Conservation (phyloP, 768 basidiomycete genomes). For the Neoboletus subvelutipes region DNA sequence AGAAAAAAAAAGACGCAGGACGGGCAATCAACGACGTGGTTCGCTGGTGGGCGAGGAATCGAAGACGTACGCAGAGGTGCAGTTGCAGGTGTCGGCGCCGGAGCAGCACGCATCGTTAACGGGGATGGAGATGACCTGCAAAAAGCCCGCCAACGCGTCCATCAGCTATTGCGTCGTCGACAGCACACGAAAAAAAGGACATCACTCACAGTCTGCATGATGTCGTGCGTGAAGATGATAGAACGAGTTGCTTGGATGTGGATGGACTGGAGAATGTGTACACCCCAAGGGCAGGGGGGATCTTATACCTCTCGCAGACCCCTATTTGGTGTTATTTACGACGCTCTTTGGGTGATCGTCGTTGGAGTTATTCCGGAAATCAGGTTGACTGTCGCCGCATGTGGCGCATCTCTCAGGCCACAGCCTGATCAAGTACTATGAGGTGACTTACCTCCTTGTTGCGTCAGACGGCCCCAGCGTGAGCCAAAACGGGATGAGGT, state of each 20-base stretch:
- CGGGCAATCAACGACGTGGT: not conserved
- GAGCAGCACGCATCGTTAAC: slow-evolving; percentile 24
- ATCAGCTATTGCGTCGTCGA: not conserved
- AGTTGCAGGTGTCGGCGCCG: slow-evolving; percentile 5
- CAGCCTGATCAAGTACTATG: not conserved
- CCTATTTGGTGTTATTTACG: not conserved
- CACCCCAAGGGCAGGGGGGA: no score
- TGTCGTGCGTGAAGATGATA: not conserved
- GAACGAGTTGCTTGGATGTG: not conserved
- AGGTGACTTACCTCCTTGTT: not conserved
- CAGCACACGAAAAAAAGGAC: not conserved
- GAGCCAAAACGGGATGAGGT: not conserved
- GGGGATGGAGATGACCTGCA: slow-evolving; percentile 9
- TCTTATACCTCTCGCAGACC: not conserved
- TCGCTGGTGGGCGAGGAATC: not conserved
- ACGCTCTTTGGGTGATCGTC: not conserved
- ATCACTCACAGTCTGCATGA: slow-evolving; percentile 20
- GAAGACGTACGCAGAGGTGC: slow-evolving; percentile 9
- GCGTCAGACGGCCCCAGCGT: not conserved
- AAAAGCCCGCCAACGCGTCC: no score
- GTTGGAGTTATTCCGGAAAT: no score
- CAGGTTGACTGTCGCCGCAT: not conserved
- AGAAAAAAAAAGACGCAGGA: no score
- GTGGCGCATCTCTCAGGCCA: not conserved
- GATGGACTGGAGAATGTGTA: no score